phyloP scores from a whole-genome alignment of 306 rosid species.

The Citrullus colocynthis region DNA sequence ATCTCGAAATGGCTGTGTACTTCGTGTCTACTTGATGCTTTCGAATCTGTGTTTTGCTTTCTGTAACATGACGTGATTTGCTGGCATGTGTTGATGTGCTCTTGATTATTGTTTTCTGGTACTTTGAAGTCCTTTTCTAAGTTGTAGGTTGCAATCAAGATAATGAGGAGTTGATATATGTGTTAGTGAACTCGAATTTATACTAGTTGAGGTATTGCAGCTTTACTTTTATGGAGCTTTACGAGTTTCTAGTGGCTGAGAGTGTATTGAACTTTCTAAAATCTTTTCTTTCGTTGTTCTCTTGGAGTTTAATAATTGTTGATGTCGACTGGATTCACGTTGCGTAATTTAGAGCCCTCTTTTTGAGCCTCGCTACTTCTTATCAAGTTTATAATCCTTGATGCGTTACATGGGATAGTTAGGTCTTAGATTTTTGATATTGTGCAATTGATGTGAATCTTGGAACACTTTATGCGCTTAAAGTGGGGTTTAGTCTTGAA shows the following conservation, averaged over 20 bases:
- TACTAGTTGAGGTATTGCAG: neutral
- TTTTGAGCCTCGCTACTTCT: neutral
- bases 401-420: neutral
- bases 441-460: neutral
- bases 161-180: neutral
- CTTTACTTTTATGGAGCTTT: neutral
- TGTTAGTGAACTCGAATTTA: neutral
- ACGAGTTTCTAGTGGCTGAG: neutral
- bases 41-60: neutral
- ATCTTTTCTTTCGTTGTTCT: neutral
- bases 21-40: neutral
- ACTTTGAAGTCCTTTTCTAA: neutral
- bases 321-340: neutral
- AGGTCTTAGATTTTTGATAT: neutral
- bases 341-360: neutral
- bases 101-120: neutral
- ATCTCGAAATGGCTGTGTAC: neutral
- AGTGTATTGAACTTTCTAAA: neutral
- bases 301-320: neutral
- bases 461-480: neutral
- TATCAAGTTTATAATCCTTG: neutral
- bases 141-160: neutral
- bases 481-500: neutral
- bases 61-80: neutral
- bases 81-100: neutral